These are phyloP conservation scores for Cardiospermum halicacabum DNA, from an alignment of 345 rosid species.

Conservation along the genomic window DNA sequence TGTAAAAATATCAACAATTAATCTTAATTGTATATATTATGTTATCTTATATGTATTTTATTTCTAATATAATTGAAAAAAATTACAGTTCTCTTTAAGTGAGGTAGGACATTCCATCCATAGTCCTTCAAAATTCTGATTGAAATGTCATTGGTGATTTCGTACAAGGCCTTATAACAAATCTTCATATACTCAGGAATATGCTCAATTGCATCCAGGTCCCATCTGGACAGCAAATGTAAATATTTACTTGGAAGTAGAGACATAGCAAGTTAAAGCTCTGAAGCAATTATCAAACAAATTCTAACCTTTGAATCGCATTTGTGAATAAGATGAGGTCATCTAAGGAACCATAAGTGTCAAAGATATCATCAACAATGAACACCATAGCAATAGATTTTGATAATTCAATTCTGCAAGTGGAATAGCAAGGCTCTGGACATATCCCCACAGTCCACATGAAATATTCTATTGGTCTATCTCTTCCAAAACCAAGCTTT, in stretches of 20 bases:
- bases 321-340: constrained; percentile 23
- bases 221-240: no score
- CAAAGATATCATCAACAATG: constrained; percentile 27
- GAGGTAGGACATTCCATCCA: constrained; percentile 19
- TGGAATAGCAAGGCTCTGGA: constrained; percentile 18
- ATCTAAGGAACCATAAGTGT: constrained; percentile 20
- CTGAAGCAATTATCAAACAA: not conserved
- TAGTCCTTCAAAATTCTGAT: constrained; percentile 21
- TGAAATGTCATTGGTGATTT: constrained; percentile 9
- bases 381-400: constrained; percentile 21
- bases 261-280: no score
- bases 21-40: no score
- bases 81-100: constrained; percentile 24
- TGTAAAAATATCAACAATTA: not conserved
- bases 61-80: no score
- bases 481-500: constrained; percentile 26
- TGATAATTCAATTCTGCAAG: constrained; percentile 21
- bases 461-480: constrained; percentile 25
- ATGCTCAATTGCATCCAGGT: not conserved
- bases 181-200: constrained; percentile 7
- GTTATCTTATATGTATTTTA: no score
- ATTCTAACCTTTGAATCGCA: constrained; percentile 18
- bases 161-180: constrained; percentile 8
- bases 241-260: no score
- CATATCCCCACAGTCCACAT: constrained; percentile 23